Evolutionary conservation across 177 flowering plant species (phyloP), one percentile per base, ranked within the genome.

Genomic region (Tripterygium wilfordii): DNA sequence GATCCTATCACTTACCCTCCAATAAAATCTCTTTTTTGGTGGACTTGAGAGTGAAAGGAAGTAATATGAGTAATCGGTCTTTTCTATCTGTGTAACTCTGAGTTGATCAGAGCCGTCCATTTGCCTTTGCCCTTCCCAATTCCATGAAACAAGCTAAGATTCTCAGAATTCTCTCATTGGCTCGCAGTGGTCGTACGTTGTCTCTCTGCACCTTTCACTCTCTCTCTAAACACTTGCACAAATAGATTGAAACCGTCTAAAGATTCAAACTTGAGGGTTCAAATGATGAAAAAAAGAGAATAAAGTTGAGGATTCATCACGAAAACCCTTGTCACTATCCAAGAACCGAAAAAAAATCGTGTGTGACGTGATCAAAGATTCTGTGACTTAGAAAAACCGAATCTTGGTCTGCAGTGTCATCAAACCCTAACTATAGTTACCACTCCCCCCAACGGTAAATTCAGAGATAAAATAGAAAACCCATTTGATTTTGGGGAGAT

Each of bases 351-450:
- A n/a, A 60, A 60, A 65, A 67, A 64, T 60, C 64, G 37, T 56
- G 68, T 56, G 38, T 68, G 76, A 74, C 67, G 67, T 74, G 68
- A 68, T 53, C 60, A 62, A 71, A 74, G 69, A 74, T 77, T 69
- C 75, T 64, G 53, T 28, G 41, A 15, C 47, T 38, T 61, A n/a
- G n/a, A n/a, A n/a, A 40, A 41, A 43, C 49, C 58, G 23, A 24
- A 48, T 51, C 55, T 54, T 29, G 33, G 26, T 36, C 52, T 53
- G 44, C 26, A 28, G 24, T 15, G 39, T 36, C 15, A 27, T 42
- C 10, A 39, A 48, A 45, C 56, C 57, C 50, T 51, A 56, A 57
- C 56, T 17, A n/a, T n/a, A 52, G 43, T 20, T 21, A 27, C 18
- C 10, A 2, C 2, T 21, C 20, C 37, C 8, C 21, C 43, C 26